Conservation (phyloP, 2,329 filamentous ascomycete genomes). For the Epichloe coenophiala region DNA sequence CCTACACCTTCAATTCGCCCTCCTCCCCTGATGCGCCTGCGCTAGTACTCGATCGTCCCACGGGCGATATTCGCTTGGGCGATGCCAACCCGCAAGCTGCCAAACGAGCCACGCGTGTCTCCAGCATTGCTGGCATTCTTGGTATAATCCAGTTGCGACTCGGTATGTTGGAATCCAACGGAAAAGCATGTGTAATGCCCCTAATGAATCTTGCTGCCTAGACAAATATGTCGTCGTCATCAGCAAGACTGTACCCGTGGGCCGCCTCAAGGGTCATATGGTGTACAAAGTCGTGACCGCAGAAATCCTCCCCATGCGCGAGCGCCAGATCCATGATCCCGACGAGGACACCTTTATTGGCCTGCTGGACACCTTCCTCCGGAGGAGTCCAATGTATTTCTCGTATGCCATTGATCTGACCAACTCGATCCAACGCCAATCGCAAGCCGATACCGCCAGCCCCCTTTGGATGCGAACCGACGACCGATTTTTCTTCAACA, state of each 20-base stretch:
- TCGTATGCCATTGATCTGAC: slow-evolving; percentile 96
- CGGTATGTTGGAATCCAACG: slow-evolving; percentile 40
- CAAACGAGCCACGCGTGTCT: slow-evolving; percentile 60
- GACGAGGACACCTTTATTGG: slow-evolving; percentile 88
- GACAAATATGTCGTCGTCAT: slow-evolving; percentile 97
- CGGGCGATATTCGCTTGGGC: slow-evolving; percentile 75
- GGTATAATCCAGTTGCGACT: slow-evolving; percentile 88
- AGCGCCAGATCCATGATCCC: slow-evolving; percentile 77
- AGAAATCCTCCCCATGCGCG: slow-evolving; percentile 86
- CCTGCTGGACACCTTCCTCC: slow-evolving; percentile 69
- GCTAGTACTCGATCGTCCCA: slow-evolving; percentile 80
- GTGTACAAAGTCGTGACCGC: slow-evolving; percentile 86
- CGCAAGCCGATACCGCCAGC: slow-evolving; percentile 53
- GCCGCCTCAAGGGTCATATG: slow-evolving; percentile 87
- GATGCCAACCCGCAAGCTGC: slow-evolving; percentile 64
- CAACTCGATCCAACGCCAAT: slow-evolving; percentile 90
- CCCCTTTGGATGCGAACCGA: slow-evolving; percentile 88
- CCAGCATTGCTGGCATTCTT: slow-evolving; percentile 87
- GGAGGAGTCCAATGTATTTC: slow-evolving; percentile 86
- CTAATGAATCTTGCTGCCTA: slow-evolving; percentile 12
- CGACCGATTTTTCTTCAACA: slow-evolving; percentile 98
- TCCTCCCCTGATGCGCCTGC: slow-evolving; percentile 82
- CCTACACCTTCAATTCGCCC: slow-evolving; percentile 93
- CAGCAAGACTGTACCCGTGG: slow-evolving; percentile 84
- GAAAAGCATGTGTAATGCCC: background rate